These are phyloP conservation scores for Tetrahymena borealis DNA, from an alignment of 73 alveolate genomes.

Conservation along the genomic window DNA sequence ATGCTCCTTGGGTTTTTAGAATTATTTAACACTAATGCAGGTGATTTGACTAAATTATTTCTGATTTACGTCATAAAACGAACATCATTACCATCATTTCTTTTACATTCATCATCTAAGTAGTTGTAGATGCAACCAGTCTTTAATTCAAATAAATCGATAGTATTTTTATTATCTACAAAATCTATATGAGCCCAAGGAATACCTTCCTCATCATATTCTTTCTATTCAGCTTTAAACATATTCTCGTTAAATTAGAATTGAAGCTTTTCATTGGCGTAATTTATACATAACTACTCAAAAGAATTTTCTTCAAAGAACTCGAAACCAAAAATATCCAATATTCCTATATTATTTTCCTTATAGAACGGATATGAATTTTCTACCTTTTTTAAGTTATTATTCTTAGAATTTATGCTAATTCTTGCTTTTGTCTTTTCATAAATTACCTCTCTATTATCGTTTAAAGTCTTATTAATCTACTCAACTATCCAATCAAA, in stretches of 20 bases:
- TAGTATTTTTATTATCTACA: conserved; percentile 81
- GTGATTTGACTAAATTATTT: conserved; percentile 10
- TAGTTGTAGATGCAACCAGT: conserved; percentile 68
- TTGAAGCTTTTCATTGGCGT: conserved; percentile 95
- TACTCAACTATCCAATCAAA: conserved; percentile 72
- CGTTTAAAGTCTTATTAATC: conserved; percentile 54
- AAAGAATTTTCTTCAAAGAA: conserved; percentile 87
- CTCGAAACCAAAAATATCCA: conserved; percentile 98
- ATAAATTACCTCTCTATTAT: not conserved
- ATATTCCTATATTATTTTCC: conserved; percentile 69
- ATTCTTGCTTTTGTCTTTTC: conserved; percentile 31
- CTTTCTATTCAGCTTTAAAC: conserved; percentile 77
- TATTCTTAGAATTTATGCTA: not conserved
- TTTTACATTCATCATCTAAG: conserved; percentile 73
- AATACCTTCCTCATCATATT: conserved; percentile 72
- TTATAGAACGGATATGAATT: not conserved
- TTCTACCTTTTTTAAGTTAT: conserved; percentile 5
- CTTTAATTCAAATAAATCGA: conserved; percentile 83
- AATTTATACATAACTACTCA: conserved; percentile 96
- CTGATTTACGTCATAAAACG: conserved; percentile 48
- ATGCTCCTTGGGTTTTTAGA: not conserved
- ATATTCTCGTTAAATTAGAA: conserved; percentile 85
- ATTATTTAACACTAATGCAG: not conserved
- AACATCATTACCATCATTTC: conserved; percentile 65
- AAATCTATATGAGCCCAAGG: conserved; percentile 68